Base-by-base conservation (phyloP, 805 yeast species). In the Suhomyces sp. region DNA sequence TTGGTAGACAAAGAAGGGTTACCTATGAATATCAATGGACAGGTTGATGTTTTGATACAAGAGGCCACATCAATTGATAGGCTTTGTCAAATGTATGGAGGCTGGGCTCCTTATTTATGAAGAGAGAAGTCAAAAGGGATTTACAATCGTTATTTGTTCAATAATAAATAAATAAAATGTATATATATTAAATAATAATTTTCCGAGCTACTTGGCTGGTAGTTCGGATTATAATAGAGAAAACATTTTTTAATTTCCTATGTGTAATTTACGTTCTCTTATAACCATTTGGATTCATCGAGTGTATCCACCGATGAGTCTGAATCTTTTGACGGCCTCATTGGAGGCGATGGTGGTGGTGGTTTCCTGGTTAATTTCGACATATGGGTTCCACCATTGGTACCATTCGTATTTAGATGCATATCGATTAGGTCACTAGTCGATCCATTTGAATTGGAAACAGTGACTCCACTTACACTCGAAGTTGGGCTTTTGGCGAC, bases 11-110 rank as follows among this genome's bases (percentile, higher is more conserved):
- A 79, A 8, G 95, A 87, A 47, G 90, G 95, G 0, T 65, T 90
- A 19, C 86, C 96, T 0, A 77, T 93, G 65, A 87, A 95, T 61
- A 85, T 90, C 3, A 81, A 83, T 28, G 98, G 96, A 0, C 96
- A 91, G 52, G 96, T 88, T 1, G 97, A 93, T 51, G 79, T 84
- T 19, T 70, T 93, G 41, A 84, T 91, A 20, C 87, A 83, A 47
- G 85, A 83, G 43, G 93, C 98, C 0, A 74, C 85, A 0, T 79
- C 87, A 2, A 66, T 66, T 4, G 86, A 80, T 29, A 81, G 81
- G 43, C 60, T 93, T 27, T 71, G 86, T 19, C 83, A 74, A 46
- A 91, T 93, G 98, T 93, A 87, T 58, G 79, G 84, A 17, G 99
- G 99, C 3, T 93, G 99, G 99, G 60, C 69, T 4, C 64, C 72